A percentile compares a stretch with the other conserved stretches of the same genome.
These are phyloP conservation scores for Fusarium luffae DNA, from an alignment of 2,329 filamentous ascomycete species.

Conservation along the genomic window DNA sequence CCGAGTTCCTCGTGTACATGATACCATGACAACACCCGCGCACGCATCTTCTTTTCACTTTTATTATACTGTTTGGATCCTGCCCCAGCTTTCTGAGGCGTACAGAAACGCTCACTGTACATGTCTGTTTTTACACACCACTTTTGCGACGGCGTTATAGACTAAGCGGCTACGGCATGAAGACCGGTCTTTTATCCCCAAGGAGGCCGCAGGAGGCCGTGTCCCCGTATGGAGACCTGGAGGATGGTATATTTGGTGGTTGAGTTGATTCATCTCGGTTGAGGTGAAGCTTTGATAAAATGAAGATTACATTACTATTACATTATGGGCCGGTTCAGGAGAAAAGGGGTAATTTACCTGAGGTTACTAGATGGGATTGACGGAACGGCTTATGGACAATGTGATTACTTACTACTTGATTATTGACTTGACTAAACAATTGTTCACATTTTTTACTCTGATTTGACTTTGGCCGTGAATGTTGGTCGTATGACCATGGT, in stretches of 20 bases:
- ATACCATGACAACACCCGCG: conserved; percentile 50
- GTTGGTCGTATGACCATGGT: neutral
- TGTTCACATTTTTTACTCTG: neutral
- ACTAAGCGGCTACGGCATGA: conserved; percentile 39
- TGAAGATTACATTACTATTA: conserved; percentile 13
- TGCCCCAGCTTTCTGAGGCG: conserved; percentile 25
- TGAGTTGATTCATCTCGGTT: conserved; percentile 31
- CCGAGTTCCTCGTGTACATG: conserved; percentile 48
- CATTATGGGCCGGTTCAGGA: conserved; percentile 25
- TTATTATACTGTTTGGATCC: conserved; percentile 26
- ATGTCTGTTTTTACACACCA: conserved; percentile 28
- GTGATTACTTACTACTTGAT: conserved; percentile 31
- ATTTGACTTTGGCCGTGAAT: neutral
- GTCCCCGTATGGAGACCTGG: conserved; percentile 12
- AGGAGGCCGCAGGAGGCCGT: conserved; percentile 19
- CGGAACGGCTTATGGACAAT: conserved; percentile 34
- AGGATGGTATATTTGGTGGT: conserved; percentile 20
- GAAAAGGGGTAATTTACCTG: conserved; percentile 28
- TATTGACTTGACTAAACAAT: conserved; percentile 11
- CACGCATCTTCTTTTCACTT: conserved; percentile 24
- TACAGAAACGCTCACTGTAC: conserved; percentile 33
- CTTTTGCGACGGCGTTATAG: conserved; percentile 45
- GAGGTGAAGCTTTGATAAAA: conserved; percentile 29
- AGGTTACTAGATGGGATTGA: conserved; percentile 20
- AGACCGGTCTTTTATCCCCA: conserved; percentile 22